phyloP scores from a whole-genome alignment of 805 yeast genomes.

The Saturnispora galanensis region DNA sequence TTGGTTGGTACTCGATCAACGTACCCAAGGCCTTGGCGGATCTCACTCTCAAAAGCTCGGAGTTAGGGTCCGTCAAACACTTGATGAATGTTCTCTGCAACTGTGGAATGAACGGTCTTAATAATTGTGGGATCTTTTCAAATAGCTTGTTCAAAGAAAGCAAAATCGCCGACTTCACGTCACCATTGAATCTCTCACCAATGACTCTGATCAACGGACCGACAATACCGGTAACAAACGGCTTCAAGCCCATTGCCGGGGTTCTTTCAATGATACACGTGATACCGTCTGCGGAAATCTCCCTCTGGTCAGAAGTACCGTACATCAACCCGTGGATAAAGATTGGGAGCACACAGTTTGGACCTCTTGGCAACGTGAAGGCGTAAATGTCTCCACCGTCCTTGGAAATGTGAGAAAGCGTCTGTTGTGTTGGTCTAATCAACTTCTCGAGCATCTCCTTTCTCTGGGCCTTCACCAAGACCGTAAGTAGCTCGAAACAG shows the following conservation, averaged over 20 bases:
- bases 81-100: constrained; percentile 94
- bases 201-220: constrained; percentile 97
- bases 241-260: constrained; percentile 70
- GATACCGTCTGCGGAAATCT: constrained; percentile 77
- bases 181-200: constrained; percentile 89
- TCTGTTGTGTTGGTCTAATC: constrained; percentile 70
- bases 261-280: constrained; percentile 81
- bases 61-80: constrained; percentile 69
- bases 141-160: constrained; percentile 73
- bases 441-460: constrained; percentile 71
- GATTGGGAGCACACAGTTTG: constrained; percentile 79
- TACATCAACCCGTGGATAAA: constrained; percentile 94
- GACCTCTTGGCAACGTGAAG: constrained; percentile 70
- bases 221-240: constrained; percentile 85
- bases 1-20: constrained; percentile 78
- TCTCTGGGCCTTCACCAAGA: constrained; percentile 58
- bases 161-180: constrained; percentile 89
- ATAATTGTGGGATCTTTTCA: constrained; percentile 75
- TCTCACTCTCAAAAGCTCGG: constrained; percentile 63
- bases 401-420: constrained; percentile 56
- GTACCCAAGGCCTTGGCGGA: constrained; percentile 90
- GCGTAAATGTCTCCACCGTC: constrained; percentile 62
- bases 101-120: constrained; percentile 95
- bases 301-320: constrained; percentile 78
- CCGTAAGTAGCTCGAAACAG: constrained; percentile 54